Evolutionary conservation across 2,329 filamentous ascomycete species (phyloP).

Genomic region (Ploettnerulaceae sp.): DNA sequence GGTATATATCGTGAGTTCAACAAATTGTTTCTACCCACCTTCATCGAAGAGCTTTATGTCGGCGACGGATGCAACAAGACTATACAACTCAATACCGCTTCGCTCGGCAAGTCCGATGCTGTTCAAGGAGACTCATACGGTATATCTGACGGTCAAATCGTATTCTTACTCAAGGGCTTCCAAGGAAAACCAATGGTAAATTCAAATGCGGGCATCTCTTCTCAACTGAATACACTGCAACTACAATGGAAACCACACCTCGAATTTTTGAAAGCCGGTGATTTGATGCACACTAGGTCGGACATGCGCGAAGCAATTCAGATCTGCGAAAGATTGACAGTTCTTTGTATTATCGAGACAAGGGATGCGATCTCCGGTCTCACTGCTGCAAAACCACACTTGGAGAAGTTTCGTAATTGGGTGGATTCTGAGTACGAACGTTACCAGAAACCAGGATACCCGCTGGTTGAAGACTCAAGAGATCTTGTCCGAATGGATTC

Average conservation of each 20-base stretch:
- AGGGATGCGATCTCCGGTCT: background rate
- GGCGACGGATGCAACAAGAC: background rate
- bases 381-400: conserved; percentile 3
- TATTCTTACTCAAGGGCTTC: background rate
- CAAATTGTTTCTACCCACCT: conserved; percentile 7
- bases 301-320: background rate
- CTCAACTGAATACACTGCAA: background rate
- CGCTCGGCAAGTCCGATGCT: background rate
- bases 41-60: conserved; percentile 12
- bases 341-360: conserved; percentile 20
- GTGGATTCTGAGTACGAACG: background rate
- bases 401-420: conserved; percentile 18
- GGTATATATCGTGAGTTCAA: conserved; percentile 2
- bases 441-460: background rate
- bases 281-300: conserved; percentile 1
- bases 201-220: background rate
- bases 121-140: background rate
- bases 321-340: conserved; percentile 13
- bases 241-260: conserved; percentile 9
- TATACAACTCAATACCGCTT: background rate
- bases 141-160: background rate
- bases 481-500: background rate
- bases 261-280: conserved; percentile 6
- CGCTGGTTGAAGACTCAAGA: conserved; percentile 8
- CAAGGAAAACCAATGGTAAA: background rate